Base-by-base conservation (phyloP, 176 grass and related monocot species). In the Oryza brachyantha region DNA sequence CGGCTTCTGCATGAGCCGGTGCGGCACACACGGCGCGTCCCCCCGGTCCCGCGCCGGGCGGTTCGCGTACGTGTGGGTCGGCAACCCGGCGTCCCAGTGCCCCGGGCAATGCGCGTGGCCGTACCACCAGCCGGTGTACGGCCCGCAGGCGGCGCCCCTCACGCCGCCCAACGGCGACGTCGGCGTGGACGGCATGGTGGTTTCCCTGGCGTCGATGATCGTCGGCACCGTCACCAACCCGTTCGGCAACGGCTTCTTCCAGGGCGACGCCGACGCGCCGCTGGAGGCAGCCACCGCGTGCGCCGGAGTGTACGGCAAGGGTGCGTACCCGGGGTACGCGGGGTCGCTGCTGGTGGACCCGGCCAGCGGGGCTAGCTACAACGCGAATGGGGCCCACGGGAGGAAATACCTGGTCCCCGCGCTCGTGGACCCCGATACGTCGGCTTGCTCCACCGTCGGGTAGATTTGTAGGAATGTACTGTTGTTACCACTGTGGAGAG, bases 281-380 rank as follows among this genome's bases (percentile, higher is more conserved):
- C 88, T 94, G 10, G 96, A 98, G 85, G 96, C 90, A 5, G 96
- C 96, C 16, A 94, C 96, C 5, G 96, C 96, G 8, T 98, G 96
- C 84, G 67, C 96, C 61, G 96, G 96, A 6, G 88, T 87, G 37
- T 95, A 98, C 76, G 96, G 87, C 39, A 98, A 91, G 85, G 92
- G 92, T 2, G 87, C 96, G 3, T 94, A 98, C 80, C 96, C 96
- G 0, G 96, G 96, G 0, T 94, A 91, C 66, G 78, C 92, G 0
- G 96, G 96, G 1, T 80, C 88, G 42, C 75, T 93, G 75, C 74
- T 91, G 46, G 66, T 97, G 13, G 94, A 97, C 79, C 38, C 64
- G 17, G 39, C 66, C 10, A 97, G 66, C 1, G 88, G 94, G 8
- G 94, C 91, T 2, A 97, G 94, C 40, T 97, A 86, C 84, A 97